phyloP scores from a whole-genome alignment of 2,329 filamentous ascomycete genomes.

The Colletotrichum viniferum region DNA sequence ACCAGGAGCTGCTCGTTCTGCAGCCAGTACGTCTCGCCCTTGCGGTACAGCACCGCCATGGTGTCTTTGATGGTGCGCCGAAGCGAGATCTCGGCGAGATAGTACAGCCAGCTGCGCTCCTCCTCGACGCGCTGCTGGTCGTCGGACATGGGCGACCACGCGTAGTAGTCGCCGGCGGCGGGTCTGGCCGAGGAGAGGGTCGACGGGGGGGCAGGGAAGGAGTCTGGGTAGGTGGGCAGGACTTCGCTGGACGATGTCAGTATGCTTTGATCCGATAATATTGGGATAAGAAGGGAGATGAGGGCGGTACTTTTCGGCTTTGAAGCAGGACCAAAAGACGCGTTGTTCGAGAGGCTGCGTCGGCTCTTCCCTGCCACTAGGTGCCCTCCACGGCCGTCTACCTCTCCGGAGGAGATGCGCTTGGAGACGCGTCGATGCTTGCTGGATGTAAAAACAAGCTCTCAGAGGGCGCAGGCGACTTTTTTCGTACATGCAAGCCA shows the following conservation, averaged over 20 bases:
- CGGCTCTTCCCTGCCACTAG: background rate
- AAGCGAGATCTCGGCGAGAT: constrained; percentile 57
- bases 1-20: background rate
- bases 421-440: constrained; percentile 19
- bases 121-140: constrained; percentile 30
- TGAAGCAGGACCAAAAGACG: constrained; percentile 27
- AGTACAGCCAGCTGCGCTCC: constrained; percentile 55
- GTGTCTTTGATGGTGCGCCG: constrained; percentile 33
- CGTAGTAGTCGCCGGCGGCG: background rate
- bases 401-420: background rate
- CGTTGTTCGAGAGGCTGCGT: constrained; percentile 9
- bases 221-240: constrained; percentile 20
- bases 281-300: no score
- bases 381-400: background rate
- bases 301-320: constrained; percentile 23
- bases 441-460: constrained; percentile 26
- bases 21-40: constrained; percentile 9
- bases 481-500: constrained; percentile 27
- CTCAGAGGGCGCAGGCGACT: constrained; percentile 24
- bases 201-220: constrained; percentile 22
- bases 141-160: background rate
- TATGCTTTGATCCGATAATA: no score
- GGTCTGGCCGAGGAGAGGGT: background rate
- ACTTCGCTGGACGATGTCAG: background rate
- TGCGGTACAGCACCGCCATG: background rate